Evolutionary conservation across 208 protist species (phyloP), one percentile per base, ranked within the genome.

Genomic region (Angomonas ambiguus): DNA sequence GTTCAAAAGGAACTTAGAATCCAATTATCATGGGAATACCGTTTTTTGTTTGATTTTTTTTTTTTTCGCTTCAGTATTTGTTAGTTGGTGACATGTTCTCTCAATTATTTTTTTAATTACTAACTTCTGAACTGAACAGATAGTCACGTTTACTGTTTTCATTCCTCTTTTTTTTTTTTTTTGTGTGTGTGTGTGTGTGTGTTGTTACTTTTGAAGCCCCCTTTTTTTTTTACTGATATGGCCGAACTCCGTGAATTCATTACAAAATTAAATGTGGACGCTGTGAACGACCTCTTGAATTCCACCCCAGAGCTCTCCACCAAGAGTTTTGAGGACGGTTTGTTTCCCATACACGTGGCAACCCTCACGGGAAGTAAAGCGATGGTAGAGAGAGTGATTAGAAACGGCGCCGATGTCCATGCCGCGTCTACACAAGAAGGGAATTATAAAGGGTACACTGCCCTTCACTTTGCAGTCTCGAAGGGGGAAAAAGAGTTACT

Each of bases 321-420:
- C 20, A 42, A 53, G 25, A 58, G 64, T 0, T 58, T 74, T 5
- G 24, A 32, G 22, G 78, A 82, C 51, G 87, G 84, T 2, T 72
- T 82, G 49, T 85, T 71, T 59, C 72, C 82, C 1, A 35, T 93
- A 3, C 82, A 89, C 71, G 53, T 74, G 0, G 79, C 83, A 0
- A 76, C 72, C 0, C 61, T 57, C 38, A 55, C 42, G 25, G 41
- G 67, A 2, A 55, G 66, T 27, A 62, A 49, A 0, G 59, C 72
- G 2, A 65, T 73, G 1, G 62, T 86, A 13, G 62, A 80, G 61
- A 51, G 67, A 45, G 64, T 94, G 24, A 51, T 94, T 0, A 30
- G 64, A 4, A 51, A 61, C n/a, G 81, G 81, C 11, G 82, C 60
- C 16, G 73, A 85, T 55, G 58, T 66, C 0, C 79, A 80, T 41